These are phyloP conservation scores for Cyclanthera cordifolia DNA, from an alignment of 306 rosid genomes.

Conservation along the genomic window DNA sequence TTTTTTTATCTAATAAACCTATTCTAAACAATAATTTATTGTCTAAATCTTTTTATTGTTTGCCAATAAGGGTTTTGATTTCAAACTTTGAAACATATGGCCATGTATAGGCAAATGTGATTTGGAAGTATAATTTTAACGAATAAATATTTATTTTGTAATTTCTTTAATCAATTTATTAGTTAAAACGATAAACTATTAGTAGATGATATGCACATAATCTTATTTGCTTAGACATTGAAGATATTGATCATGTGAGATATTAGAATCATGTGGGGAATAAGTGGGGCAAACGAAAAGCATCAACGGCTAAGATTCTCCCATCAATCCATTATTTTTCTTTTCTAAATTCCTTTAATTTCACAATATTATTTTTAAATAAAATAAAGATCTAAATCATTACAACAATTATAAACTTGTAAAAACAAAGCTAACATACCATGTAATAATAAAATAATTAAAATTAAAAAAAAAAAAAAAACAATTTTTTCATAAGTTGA, in stretches of 20 bases:
- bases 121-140: no score
- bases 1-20: background rate
- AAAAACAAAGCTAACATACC: slow-evolving; percentile 10
- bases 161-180: no score
- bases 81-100: no score
- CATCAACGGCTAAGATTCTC: slow-evolving; percentile 18
- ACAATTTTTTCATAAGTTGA: background rate
- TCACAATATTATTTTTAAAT: background rate
- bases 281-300: slow-evolving; percentile 14
- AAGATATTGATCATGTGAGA: slow-evolving; percentile 12
- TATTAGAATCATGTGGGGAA: slow-evolving; percentile 10
- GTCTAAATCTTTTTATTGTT: no score
- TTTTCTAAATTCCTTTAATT: background rate
- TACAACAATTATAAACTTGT: slow-evolving; percentile 12
- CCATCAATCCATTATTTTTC: background rate
- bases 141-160: no score
- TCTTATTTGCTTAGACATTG: slow-evolving; percentile 10
- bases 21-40: background rate
- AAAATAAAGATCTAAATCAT: slow-evolving; percentile 8
- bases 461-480: background rate
- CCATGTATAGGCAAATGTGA: no score
- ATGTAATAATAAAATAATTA: background rate
- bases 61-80: no score
- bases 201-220: no score
- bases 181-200: no score